A percentile compares a stretch with the other conserved stretches of the same genome.
Conservation (phyloP, 2,329 filamentous ascomycete species). For the Xylaria sp. region DNA sequence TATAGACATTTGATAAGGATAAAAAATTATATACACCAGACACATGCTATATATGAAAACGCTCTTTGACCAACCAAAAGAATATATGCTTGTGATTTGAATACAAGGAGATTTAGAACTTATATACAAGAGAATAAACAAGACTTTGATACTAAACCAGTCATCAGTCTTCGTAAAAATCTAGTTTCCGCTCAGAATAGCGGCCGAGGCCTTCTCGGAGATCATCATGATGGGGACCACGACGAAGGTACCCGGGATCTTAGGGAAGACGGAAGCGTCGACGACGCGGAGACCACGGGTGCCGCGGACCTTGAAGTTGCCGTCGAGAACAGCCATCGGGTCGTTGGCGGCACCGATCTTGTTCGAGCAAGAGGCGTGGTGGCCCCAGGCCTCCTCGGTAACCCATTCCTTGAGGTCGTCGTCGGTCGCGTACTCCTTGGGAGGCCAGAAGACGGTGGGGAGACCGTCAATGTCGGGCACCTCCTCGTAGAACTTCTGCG, state of each 20-base stretch:
- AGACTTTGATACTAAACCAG: background rate
- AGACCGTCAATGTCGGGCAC: constrained; percentile 56
- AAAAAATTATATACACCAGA: background rate
- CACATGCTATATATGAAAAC: no score
- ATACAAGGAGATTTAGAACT: background rate
- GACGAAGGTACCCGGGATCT: constrained; percentile 56
- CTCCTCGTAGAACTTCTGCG: constrained; percentile 57
- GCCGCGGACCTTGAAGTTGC: constrained; percentile 62
- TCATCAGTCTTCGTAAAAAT: background rate
- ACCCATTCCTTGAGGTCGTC: constrained; percentile 45
- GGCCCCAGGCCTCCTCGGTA: constrained; percentile 46
- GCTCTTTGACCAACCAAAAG: background rate
- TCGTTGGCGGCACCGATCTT: constrained; percentile 57
- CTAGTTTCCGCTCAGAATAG: constrained; percentile 41
- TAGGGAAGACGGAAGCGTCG: constrained; percentile 64
- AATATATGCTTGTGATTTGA: no score
- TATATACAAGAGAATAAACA: constrained; percentile 13
- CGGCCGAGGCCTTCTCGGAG: constrained; percentile 46
- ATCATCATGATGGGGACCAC: constrained; percentile 45
- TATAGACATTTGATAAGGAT: background rate
- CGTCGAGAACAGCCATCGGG: constrained; percentile 62
- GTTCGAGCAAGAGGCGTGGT: constrained; percentile 46
- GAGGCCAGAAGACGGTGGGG: constrained; percentile 42
- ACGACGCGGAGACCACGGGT: constrained; percentile 64
- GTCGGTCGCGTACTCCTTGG: constrained; percentile 37